A percentile compares a stretch with the other conserved stretches of the same genome.
phyloP scores from a whole-genome alignment of 352 stramenopile species.

The Globisporangium barbulae region DNA sequence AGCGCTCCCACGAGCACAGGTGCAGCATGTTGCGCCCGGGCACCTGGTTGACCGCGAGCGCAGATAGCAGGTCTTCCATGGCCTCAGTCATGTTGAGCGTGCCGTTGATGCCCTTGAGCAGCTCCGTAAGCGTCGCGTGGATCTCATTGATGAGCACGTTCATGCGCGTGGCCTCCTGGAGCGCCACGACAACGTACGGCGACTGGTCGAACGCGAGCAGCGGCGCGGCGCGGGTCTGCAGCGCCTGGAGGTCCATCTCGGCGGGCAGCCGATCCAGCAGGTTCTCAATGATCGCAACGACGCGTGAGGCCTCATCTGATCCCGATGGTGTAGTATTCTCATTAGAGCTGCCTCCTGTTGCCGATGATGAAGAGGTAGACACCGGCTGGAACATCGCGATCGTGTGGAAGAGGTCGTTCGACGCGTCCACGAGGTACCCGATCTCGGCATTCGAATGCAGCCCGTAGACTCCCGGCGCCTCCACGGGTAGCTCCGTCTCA shows the following conservation, averaged over 20 bases:
- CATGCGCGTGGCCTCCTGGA: constrained; percentile 82
- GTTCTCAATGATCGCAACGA: constrained; percentile 50
- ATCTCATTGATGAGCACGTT: constrained; percentile 63
- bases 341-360: constrained; percentile 1
- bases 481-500: constrained; percentile 53
- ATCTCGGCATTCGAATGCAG: constrained; percentile 83
- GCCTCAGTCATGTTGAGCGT: constrained; percentile 86
- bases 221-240: constrained; percentile 52
- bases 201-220: constrained; percentile 60
- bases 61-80: constrained; percentile 85
- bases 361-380: constrained; percentile 20
- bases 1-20: constrained; percentile 69
- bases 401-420: constrained; percentile 81
- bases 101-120: constrained; percentile 80
- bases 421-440: constrained; percentile 69
- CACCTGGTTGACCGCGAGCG: constrained; percentile 71
- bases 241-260: constrained; percentile 51
- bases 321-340: constrained; percentile 12
- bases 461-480: constrained; percentile 68
- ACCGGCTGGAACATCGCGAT: constrained; percentile 86
- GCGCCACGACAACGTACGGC: constrained; percentile 79
- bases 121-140: constrained; percentile 52
- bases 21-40: constrained; percentile 71
- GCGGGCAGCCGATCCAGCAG: constrained; percentile 55
- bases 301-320: constrained; percentile 28